These are phyloP conservation scores for Raffaelea albimanens DNA, from an alignment of 2,329 filamentous ascomycete genomes.

Conservation along the genomic window DNA sequence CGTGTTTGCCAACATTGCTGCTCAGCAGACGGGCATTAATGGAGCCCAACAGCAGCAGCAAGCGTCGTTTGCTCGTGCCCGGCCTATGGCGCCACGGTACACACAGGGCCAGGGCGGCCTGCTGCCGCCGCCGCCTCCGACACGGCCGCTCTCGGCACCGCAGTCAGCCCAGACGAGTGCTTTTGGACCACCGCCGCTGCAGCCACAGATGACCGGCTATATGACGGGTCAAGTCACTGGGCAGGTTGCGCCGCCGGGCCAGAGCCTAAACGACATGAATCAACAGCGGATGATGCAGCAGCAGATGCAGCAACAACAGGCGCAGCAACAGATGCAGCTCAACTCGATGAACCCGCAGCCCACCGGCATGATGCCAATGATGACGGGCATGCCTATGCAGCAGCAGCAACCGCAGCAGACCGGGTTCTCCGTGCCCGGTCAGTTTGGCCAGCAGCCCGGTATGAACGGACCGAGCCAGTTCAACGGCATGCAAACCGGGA, in stretches of 20 bases:
- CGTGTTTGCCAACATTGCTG: conserved; percentile 43
- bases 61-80: conserved; percentile 45
- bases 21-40: conserved; percentile 33
- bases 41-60: conserved; percentile 28
- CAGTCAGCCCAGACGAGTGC: conserved; percentile 66
- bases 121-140: conserved; percentile 59
- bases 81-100: conserved; percentile 60
- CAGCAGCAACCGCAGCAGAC: conserved; percentile 21
- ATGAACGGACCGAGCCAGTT: conserved; percentile 26
- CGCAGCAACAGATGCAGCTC: conserved; percentile 26
- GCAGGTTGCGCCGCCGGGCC: conserved; percentile 62
- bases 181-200: conserved; percentile 65
- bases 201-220: conserved; percentile 76
- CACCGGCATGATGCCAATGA: conserved; percentile 35
- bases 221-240: conserved; percentile 32
- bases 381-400: conserved; percentile 23
- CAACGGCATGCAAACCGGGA: conserved; percentile 36
- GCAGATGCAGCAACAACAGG: conserved; percentile 18
- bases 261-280: conserved; percentile 65
- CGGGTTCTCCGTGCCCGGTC: conserved; percentile 25
- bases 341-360: conserved; percentile 20
- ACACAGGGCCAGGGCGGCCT: conserved; percentile 52
- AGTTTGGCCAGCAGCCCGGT: conserved; percentile 25
- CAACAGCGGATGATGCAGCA: conserved; percentile 56
- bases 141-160: conserved; percentile 77